Base-by-base conservation (phyloP, 73 alveolate species). In the Stentor coeruleus region DNA sequence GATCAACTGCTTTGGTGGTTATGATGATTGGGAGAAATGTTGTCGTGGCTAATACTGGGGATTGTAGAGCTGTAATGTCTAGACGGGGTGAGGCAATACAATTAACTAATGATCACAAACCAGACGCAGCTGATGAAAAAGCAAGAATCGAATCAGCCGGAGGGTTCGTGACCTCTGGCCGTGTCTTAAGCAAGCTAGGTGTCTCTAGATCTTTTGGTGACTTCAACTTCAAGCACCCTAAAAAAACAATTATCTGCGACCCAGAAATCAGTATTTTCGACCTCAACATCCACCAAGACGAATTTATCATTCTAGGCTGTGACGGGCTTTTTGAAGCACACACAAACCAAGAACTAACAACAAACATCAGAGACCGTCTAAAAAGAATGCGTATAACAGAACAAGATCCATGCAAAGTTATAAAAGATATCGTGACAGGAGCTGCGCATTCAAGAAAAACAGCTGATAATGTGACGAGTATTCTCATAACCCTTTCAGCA, bases 191-290 rank as follows among this genome's bases (percentile, higher is more conserved):
- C 26, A 92, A 91, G 83, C 82, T 97, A 59, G 92, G 95, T 49
- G 88, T 97, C n/a, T 85, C 99, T 1, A 82, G 99, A 82, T 92
- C 98, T 35, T 84, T 97, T n/a, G 99, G 99, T 3, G 99, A 97
- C 86, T 85, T 91, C 81, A 87, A 88, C 75, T 94, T 90, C 72
- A 91, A 95, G 87, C 59, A 30, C 81, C 49, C 49, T 30, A 20
- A 59, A 6, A 60, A 95, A 28, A 91, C 98, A 6, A 84, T 93
- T 38, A 57, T 57, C 0, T n/a, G 35, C 15, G 89, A 84, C 58
- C 73, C 73, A 20, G 73, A 57, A 57, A 57, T 57, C 28, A 31
- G 28, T 20, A 86, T 82, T 2, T 84, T 86, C 77, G 82, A 81
- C 58, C 82, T 93, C 14, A 89, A 87, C 76, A 76, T 85, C 33